phyloP scores from a whole-genome alignment of 495 filamentous ascomycete genomes.

The Aspergillus biplanus region DNA sequence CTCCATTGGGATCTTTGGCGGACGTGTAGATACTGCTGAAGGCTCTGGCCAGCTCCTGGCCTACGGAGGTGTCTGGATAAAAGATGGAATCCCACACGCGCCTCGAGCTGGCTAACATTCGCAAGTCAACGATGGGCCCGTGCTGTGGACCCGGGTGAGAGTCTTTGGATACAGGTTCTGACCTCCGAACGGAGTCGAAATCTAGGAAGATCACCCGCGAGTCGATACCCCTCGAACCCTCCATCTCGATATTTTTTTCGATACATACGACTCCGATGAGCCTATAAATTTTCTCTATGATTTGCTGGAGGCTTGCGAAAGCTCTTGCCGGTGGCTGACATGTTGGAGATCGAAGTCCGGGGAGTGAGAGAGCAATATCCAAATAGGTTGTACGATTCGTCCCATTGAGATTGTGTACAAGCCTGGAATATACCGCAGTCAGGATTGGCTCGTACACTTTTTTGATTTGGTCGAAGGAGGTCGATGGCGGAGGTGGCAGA shows the following conservation, averaged over 20 bases:
- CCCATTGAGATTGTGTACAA: slow-evolving; percentile 33
- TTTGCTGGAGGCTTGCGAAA: slow-evolving; percentile 65
- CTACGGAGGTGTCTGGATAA: slow-evolving; percentile 62
- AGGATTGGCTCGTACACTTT: slow-evolving; percentile 46
- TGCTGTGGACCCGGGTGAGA: slow-evolving; percentile 45
- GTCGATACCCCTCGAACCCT: slow-evolving; percentile 74
- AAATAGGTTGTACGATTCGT: slow-evolving; percentile 38
- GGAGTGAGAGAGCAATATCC: slow-evolving; percentile 50
- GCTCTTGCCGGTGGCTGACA: slow-evolving; percentile 54
- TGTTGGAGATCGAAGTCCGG: slow-evolving; percentile 41
- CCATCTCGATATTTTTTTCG: slow-evolving; percentile 62
- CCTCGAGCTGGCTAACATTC: slow-evolving; percentile 64
- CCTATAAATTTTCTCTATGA: slow-evolving; percentile 78
- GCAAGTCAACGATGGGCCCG: slow-evolving; percentile 66
- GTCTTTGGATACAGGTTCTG: slow-evolving; percentile 17
- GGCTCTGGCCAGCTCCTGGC: slow-evolving; percentile 43
- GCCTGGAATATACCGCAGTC: slow-evolving; percentile 35
- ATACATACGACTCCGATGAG: slow-evolving; percentile 70
- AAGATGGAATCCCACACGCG: slow-evolving; percentile 74
- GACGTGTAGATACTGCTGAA: slow-evolving; percentile 34
- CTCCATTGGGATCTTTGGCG: slow-evolving; percentile 27
- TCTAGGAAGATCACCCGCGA: slow-evolving; percentile 74
- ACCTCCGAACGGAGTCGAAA: slow-evolving; percentile 49
- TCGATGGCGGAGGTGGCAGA: slow-evolving; percentile 50
- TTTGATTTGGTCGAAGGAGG: slow-evolving; percentile 42